Conservation (phyloP, 1,139 yeast species). For the Yamadazyma dushanensis region DNA sequence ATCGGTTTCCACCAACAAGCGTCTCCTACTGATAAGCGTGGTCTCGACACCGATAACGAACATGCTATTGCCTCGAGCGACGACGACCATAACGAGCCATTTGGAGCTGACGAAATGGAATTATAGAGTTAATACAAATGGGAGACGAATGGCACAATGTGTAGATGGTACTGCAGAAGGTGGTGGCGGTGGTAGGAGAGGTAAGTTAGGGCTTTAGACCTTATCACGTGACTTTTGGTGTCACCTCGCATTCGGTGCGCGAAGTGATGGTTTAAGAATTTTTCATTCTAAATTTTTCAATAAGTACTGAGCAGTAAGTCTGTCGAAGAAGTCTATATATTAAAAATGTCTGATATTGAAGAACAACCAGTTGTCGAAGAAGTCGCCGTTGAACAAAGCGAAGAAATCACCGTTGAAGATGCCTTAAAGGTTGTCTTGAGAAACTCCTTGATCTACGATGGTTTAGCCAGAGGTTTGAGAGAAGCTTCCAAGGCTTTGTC, state of each 20-base stretch:
- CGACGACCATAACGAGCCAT: constrained; percentile 40
- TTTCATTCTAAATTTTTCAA: constrained; percentile 9
- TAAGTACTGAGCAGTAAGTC: constrained; percentile 78
- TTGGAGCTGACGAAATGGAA: constrained; percentile 72
- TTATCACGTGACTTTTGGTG: no score
- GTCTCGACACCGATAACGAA: constrained; percentile 26
- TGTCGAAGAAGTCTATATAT: constrained; percentile 81
- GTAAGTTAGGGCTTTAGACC: no score
- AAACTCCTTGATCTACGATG: constrained; percentile 98
- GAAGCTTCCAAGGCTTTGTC: constrained; percentile 99
- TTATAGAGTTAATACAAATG: constrained; percentile 14
- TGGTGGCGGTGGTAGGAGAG: no score
- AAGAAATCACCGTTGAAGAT: constrained; percentile 95
- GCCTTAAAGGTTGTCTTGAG: constrained; percentile 98
- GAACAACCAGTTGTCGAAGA: constrained; percentile 84
- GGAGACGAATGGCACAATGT: no score
- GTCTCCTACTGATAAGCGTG: constrained; percentile 7
- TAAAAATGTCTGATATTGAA: constrained; percentile 79
- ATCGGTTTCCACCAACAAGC: constrained; percentile 18
- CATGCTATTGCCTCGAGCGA: constrained; percentile 46
- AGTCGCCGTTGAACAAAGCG: constrained; percentile 83
- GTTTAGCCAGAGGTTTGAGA: constrained; percentile 99
- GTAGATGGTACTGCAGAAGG: no score
- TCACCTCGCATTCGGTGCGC: no score
- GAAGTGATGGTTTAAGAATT: no score